phyloP scores from a whole-genome alignment of 306 rosid species.

The Cotoneaster glaucophyllus region DNA sequence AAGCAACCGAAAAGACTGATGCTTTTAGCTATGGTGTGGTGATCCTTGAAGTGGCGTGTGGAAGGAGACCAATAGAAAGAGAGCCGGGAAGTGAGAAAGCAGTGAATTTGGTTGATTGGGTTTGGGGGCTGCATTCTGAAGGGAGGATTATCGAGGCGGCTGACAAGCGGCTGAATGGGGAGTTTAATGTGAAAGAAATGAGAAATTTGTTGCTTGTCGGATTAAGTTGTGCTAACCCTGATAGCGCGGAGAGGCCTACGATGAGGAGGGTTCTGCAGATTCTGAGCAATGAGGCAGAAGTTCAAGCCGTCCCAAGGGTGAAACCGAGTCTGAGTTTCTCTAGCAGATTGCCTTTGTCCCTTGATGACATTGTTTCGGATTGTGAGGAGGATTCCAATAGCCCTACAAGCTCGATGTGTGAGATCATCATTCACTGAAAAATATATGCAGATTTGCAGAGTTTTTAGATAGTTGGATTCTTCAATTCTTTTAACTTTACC shows the following conservation, averaged over 20 bases:
- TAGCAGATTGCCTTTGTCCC: conserved; percentile 29
- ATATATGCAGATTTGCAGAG: neutral
- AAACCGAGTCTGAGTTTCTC: conserved; percentile 50
- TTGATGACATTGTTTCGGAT: conserved; percentile 67
- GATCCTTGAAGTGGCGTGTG: conserved; percentile 50
- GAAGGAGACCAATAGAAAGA: conserved; percentile 52
- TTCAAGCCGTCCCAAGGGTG: conserved; percentile 24
- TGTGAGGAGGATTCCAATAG: neutral
- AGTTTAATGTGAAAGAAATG: conserved; percentile 42
- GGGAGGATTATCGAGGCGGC: conserved; percentile 48
- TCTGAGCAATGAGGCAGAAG: conserved; percentile 33
- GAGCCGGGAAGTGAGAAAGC: conserved; percentile 19
- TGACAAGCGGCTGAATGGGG: conserved; percentile 39
- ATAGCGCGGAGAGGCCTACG: conserved; percentile 39
- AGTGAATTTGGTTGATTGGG: conserved; percentile 62
- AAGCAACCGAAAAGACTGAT: conserved; percentile 75
- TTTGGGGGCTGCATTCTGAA: conserved; percentile 42
- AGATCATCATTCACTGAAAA: conserved; percentile 26
- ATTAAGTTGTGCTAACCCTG: conserved; percentile 47
- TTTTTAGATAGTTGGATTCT: conserved; percentile 18
- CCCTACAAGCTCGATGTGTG: conserved; percentile 15
- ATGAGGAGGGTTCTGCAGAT: conserved; percentile 51
- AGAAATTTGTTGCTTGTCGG: conserved; percentile 42
- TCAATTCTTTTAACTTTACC: conserved; percentile 17
- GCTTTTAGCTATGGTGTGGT: conserved; percentile 76